phyloP scores from a whole-genome alignment of 225 moss, liverwort and hornwort species.

The Ulota crispa region DNA sequence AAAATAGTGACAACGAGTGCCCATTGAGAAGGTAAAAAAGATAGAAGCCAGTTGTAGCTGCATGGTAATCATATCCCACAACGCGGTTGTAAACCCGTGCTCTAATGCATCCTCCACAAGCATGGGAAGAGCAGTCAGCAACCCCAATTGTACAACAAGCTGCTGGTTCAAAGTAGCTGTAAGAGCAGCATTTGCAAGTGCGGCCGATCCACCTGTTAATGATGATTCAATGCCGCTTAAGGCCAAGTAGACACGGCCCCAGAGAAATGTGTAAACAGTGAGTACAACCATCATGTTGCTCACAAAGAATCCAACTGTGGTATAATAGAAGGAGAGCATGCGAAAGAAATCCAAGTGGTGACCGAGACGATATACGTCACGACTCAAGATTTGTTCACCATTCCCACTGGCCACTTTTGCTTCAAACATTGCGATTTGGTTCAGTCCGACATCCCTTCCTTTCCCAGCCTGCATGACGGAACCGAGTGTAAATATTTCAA shows the following conservation, averaged over 20 bases:
- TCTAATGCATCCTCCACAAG: conserved; percentile 93
- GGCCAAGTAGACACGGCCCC: conserved; percentile 91
- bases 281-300: conserved; percentile 91
- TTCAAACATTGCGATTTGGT: conserved; percentile 95
- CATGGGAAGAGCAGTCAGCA: conserved; percentile 95
- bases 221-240: conserved; percentile 81
- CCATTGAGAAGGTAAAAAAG: conserved; percentile 96
- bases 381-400: conserved; percentile 92
- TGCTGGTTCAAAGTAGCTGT: conserved; percentile 88
- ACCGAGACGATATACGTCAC: conserved; percentile 93
- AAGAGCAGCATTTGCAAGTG: conserved; percentile 73
- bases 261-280: conserved; percentile 86
- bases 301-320: conserved; percentile 85
- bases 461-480: conserved; percentile 78
- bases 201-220: conserved; percentile 44
- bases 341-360: conserved; percentile 95
- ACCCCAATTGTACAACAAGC: conserved; percentile 86
- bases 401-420: conserved; percentile 97
- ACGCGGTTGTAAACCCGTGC: conserved; percentile 76
- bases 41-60: conserved; percentile 92
- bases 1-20: conserved; percentile 86
- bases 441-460: conserved; percentile 94
- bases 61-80: conserved; percentile 93
- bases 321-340: conserved; percentile 92
- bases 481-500: not conserved